Conservation (phyloP, 2,329 filamentous ascomycete genomes). For the Alternaria triticimaculans region DNA sequence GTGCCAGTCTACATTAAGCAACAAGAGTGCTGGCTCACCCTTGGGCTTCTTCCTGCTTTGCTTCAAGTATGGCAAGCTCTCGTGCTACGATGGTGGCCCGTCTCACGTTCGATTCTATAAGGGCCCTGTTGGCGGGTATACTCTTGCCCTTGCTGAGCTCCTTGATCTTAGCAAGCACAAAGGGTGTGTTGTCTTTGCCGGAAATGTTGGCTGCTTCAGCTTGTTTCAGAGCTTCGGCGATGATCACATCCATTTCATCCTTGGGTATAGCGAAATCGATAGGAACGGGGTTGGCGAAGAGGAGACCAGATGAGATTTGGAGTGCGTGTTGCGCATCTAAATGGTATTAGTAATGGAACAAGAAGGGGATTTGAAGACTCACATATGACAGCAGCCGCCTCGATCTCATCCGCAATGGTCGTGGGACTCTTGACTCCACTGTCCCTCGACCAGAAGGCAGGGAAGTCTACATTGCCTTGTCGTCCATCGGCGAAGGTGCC, state of each 20-base stretch:
- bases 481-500: conserved; percentile 89
- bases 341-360: conserved; percentile 1
- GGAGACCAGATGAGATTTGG: conserved; percentile 76
- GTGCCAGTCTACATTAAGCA: conserved; percentile 37
- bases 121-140: conserved; percentile 74
- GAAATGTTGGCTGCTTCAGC: conserved; percentile 55
- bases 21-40: conserved; percentile 47
- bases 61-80: conserved; percentile 64
- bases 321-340: conserved; percentile 74
- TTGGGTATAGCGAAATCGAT: conserved; percentile 72
- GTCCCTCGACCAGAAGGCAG: conserved; percentile 90
- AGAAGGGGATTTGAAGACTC: conserved; percentile 38
- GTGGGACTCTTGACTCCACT: conserved; percentile 82
- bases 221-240: conserved; percentile 50
- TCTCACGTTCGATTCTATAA: conserved; percentile 71
- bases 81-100: conserved; percentile 70
- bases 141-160: conserved; percentile 76
- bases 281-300: conserved; percentile 90
- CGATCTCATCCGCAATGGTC: conserved; percentile 73
- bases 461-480: conserved; percentile 77
- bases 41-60: conserved; percentile 41
- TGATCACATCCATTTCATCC: conserved; percentile 50
- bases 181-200: conserved; percentile 84
- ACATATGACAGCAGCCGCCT: conserved; percentile 89
- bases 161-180: conserved; percentile 78